Evolutionary conservation across 352 stramenopile genomes (phyloP).

Genomic region (Phytophthora pisi): DNA sequence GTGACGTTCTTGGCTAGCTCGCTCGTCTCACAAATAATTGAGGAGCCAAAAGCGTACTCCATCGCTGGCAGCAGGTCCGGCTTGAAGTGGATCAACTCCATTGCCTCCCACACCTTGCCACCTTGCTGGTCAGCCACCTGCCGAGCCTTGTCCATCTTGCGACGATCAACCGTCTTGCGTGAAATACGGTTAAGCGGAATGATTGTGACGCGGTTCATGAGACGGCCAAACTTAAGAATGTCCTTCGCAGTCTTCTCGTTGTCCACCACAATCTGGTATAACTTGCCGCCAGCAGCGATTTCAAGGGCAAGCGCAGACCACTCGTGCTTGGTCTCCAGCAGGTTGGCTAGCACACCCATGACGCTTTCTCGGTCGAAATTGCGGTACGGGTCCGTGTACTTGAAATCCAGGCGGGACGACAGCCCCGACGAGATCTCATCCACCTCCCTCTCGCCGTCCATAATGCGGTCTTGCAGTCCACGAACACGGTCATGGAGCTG

Average conservation of each 20-base stretch:
- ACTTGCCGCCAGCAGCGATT: conserved; percentile 96
- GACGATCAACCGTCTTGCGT: conserved; percentile 68
- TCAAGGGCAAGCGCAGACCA: conserved; percentile 96
- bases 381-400: conserved; percentile 94
- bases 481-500: conserved; percentile 66
- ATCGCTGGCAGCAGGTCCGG: conserved; percentile 95
- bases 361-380: conserved; percentile 96
- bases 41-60: conserved; percentile 98
- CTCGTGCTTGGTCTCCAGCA: conserved; percentile 95
- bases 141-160: conserved; percentile 82
- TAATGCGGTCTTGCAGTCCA: conserved; percentile 68
- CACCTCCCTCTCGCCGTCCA: conserved; percentile 82
- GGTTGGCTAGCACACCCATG: conserved; percentile 96
- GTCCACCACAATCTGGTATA: conserved; percentile 99
- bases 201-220: conserved; percentile 97
- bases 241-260: conserved; percentile 98
- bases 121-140: conserved; percentile 90
- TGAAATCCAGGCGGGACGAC: conserved; percentile 96
- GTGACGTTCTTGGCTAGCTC: conserved; percentile 90
- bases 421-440: conserved; percentile 94
- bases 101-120: conserved; percentile 91
- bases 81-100: conserved; percentile 98
- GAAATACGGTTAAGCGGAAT: conserved; percentile 99
- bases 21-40: conserved; percentile 97
- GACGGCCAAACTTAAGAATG: conserved; percentile 96